Evolutionary conservation across 1,284 basidiomycete species (phyloP), one percentile per base, ranked within the genome.

Genomic region (Pascua sp.): DNA sequence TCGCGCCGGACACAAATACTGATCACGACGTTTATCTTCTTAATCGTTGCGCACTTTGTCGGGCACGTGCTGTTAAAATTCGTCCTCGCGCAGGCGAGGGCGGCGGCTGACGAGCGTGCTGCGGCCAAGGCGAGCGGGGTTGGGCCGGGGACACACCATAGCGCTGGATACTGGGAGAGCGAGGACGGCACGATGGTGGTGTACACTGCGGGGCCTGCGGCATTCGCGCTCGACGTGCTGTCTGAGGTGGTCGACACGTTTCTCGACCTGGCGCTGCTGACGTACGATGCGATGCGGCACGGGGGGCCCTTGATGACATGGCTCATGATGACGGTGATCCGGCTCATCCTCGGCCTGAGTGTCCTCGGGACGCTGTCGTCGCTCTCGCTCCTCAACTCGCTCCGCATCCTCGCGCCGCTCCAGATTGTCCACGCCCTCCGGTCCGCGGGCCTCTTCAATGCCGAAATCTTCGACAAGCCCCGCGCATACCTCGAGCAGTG

Each of bases 341-440:
- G 75, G 11, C 66, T 73, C 51, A 56, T 75, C 17, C 64, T 78
- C 16, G 76, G 76, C 12, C 53, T 78, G n/a, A 66, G 71, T 8
- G 62, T 76, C 17, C 59, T 78, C 41, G 76, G 76, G 5, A 68
- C 68, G 5, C 59, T 75, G 13, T 72, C 69, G 8, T 76, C 75
- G 58, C 51, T 75, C 36, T 70, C 70, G 5, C 62, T 78, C 10
- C 56, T 76, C 10, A 59, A 73, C 24, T 67, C 65, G 1, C 55
- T 74, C 10, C 68, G 67, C 1, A 60, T 78, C 37, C 71, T 77
- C 48, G 71, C 67, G 9, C 75, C 74, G 1, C 60, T 77, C 1
- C 73, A 78, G 45, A 46, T 77, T 8, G 57, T 66, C 24, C 72
- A 77, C 59, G 67, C 68, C 9, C 47, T 77, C n/a, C 64, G 72